Conservation (phyloP, 257 asterid species). For the Solanum etuberosum region DNA sequence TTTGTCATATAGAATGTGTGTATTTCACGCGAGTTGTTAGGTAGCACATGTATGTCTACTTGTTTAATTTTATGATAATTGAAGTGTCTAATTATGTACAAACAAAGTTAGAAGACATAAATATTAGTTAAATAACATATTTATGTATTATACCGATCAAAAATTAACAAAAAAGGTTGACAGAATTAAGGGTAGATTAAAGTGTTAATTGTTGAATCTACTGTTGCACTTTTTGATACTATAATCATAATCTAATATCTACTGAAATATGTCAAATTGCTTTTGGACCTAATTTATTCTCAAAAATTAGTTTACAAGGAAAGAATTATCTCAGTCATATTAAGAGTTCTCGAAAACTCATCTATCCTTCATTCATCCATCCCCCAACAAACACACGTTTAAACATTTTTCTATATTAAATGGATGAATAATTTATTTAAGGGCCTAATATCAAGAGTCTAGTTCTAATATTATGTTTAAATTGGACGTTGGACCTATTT, state of each 20-base stretch:
- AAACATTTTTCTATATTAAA: too few species aligned
- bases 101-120: fast-evolving
- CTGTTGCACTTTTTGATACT: neutral
- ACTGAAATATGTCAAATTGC: neutral
- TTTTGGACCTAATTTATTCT: neutral
- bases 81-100: fast-evolving
- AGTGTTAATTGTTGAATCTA: neutral
- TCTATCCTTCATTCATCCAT: neutral
- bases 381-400: too few species aligned
- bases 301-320: neutral
- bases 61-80: too few species aligned
- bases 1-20: too few species aligned
- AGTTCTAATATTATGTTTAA: neutral
- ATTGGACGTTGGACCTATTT: neutral
- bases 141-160: neutral
- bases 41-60: neutral
- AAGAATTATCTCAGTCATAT: too few species aligned
- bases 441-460: neutral
- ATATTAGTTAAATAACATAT: neutral
- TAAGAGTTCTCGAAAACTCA: neutral
- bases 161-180: neutral
- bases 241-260: neutral
- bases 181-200: neutral
- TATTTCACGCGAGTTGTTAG: neutral
- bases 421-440: too few species aligned